These are phyloP conservation scores for Acacia melanoxylon DNA, from an alignment of 306 rosid species.

Conservation along the genomic window DNA sequence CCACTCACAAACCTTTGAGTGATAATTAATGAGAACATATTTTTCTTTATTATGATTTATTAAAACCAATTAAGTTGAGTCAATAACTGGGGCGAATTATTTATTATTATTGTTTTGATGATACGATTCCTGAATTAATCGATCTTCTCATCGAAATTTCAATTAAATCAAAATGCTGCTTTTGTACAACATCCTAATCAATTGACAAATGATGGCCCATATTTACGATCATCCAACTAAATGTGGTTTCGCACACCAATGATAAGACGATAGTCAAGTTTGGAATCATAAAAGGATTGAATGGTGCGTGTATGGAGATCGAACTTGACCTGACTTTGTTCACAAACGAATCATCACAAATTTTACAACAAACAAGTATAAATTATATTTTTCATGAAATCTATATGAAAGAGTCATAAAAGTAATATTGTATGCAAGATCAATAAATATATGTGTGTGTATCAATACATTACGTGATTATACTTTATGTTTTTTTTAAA, in stretches of 20 bases:
- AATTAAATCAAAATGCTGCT: not conserved
- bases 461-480: too few species aligned
- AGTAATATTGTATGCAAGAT: not conserved
- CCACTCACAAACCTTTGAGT: not conserved
- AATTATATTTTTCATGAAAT: not conserved
- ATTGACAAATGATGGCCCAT: not conserved
- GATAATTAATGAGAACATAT: not conserved
- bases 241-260: not conserved
- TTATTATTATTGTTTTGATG: not conserved
- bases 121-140: not conserved
- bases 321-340: not conserved
- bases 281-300: not conserved
- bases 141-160: not conserved
- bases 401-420: not conserved
- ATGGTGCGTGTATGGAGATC: not conserved
- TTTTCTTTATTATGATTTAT: not conserved
- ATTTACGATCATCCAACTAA: not conserved
- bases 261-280: not conserved
- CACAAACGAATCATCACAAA: not conserved
- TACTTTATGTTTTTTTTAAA: too few species aligned
- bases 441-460: too few species aligned
- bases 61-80: not conserved
- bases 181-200: not conserved
- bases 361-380: not conserved
- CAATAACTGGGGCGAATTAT: not conserved